A percentile compares a stretch with the other conserved stretches of the same genome.
Conservation (phyloP, 2,329 filamentous ascomycete species). For the Didymella sp. region DNA sequence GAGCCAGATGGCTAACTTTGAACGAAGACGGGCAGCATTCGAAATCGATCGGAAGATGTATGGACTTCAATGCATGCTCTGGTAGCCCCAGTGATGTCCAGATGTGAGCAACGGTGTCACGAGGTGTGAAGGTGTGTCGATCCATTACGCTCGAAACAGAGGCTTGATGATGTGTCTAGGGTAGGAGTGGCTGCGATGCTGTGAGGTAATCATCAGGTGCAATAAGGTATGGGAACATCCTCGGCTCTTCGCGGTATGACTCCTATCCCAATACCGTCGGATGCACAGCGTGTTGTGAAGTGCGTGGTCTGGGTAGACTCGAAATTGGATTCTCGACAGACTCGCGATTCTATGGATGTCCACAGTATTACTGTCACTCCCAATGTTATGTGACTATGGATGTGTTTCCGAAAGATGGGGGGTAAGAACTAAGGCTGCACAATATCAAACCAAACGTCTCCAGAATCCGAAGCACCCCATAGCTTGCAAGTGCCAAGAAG, state of each 20-base stretch:
- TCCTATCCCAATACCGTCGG: neutral
- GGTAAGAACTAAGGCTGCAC: too few species aligned
- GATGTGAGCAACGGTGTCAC: conserved; percentile 40
- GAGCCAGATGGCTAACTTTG: conserved; percentile 62
- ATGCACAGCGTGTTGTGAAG: neutral
- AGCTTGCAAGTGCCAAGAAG: too few species aligned
- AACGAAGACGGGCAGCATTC: conserved; percentile 59
- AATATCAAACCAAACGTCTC: too few species aligned
- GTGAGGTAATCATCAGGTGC: neutral
- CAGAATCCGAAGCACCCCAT: too few species aligned
- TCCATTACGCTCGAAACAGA: conserved; percentile 17
- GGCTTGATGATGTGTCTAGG: neutral
- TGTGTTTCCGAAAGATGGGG: too few species aligned
- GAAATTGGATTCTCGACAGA: neutral
- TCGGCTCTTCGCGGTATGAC: neutral
- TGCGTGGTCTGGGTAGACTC: conserved; percentile 1
- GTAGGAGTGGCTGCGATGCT: too few species aligned
- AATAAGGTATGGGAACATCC: too few species aligned
- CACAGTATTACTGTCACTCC: too few species aligned
- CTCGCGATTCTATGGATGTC: neutral
- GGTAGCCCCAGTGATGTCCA: conserved; percentile 41
- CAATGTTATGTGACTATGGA: too few species aligned
- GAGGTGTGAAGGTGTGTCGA: conserved; percentile 31
- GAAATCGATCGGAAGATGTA: conserved; percentile 28
- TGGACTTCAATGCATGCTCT: conserved; percentile 27